phyloP scores from a whole-genome alignment of 768 basidiomycete genomes.

The Gloeopeniophorella convolvens region DNA sequence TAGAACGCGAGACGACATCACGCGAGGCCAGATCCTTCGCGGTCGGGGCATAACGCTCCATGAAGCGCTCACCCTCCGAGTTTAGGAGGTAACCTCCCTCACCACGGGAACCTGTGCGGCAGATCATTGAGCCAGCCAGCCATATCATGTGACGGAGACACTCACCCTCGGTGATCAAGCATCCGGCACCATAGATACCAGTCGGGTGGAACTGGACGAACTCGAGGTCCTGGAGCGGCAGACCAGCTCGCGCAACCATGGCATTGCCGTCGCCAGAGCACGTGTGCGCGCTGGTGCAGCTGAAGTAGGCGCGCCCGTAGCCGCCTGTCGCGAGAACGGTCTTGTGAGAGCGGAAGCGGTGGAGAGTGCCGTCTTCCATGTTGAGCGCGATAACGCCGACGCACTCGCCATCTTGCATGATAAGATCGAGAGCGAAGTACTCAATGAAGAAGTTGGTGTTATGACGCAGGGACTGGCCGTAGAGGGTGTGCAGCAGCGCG shows the following conservation, averaged over 20 bases:
- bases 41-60: constrained; percentile 99
- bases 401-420: constrained; percentile 99
- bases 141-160: background rate
- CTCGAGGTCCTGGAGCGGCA: constrained; percentile 94
- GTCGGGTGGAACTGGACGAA: constrained; percentile 99
- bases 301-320: constrained; percentile 97
- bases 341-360: constrained; percentile 97
- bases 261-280: constrained; percentile 99
- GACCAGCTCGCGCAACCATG: constrained; percentile 94
- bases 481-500: constrained; percentile 96
- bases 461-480: constrained; percentile 97
- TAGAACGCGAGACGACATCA: constrained; percentile 97
- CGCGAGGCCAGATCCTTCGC: constrained; percentile 99
- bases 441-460: constrained; percentile 99
- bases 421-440: constrained; percentile 97
- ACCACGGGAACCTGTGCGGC: constrained; percentile 82
- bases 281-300: constrained; percentile 97
- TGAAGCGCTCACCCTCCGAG: constrained; percentile 98
- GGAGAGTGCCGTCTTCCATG: constrained; percentile 99
- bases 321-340: constrained; percentile 98
- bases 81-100: constrained; percentile 99
- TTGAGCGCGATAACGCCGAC: constrained; percentile 98
- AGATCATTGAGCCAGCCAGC: constrained; percentile 1
- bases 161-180: constrained; percentile 94
- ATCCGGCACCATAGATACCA: constrained; percentile 98